Base-by-base conservation (phyloP, 148 eudicot species). In the Rhododendron mucronatum region DNA sequence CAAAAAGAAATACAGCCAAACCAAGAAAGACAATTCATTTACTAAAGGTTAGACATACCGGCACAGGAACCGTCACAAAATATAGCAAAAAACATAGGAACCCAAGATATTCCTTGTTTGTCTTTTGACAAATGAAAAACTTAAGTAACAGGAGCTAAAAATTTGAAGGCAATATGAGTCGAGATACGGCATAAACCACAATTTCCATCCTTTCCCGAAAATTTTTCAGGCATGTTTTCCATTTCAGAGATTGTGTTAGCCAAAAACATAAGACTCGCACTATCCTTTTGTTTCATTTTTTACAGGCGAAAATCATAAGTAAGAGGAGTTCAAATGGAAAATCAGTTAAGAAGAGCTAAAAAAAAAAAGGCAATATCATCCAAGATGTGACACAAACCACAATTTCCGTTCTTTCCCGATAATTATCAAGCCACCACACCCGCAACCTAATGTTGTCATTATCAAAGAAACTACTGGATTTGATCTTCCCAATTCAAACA, bases 1-100 rank as follows among this genome's bases (percentile, higher is more conserved):
- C 48, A 89, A 63, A 88, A 79, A 45, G 47, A 63, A 74, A 76
- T 26, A 39, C 33, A 84, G 45, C 45, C 12, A 83, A 78, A 1
- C 71, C 82, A 78, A 47, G 9, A 47, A 47, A 47, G 9, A 9
- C 9, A 9, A 47, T 47, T 9, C 50, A 47, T 47, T 47, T 47
- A 47, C 50, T 47, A 47, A 47, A 47, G 50, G 9, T 47, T 47
- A 47, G 50, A 47, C 50, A 9, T 47, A 47, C 50, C 9, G 50
- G 9, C 50, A 45, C 48, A 45, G 48, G 5, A 11, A 45, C 7
- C 48, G 5, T 45, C 48, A 47, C 50, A 7, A 47, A 47, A 2
- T 47, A 47, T 47, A 47, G 50, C 50, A 1, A 47, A 47, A 47
- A 7, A 47, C 11, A 47, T 47, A 47, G 50, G 50, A 47, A 47